Conservation (phyloP, 345 rosid genomes). For the Sonneratia caseolaris region DNA sequence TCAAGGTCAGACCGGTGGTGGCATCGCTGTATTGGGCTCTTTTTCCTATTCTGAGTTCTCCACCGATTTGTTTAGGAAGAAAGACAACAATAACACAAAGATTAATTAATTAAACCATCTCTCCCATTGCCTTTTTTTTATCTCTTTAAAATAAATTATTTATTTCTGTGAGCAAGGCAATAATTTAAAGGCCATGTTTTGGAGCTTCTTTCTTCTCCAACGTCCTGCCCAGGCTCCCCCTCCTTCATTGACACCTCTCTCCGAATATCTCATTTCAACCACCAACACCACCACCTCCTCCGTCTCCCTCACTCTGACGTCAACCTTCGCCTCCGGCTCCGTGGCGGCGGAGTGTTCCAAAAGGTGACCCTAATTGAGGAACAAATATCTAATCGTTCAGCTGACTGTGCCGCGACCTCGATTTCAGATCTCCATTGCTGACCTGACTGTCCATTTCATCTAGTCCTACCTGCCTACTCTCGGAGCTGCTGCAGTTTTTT, state of each 20-base stretch:
- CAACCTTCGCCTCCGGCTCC: conserved; percentile 10
- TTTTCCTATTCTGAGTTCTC: too few relatives aligned
- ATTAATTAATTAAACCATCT: too few relatives aligned
- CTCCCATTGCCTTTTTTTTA: not conserved
- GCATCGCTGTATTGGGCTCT: too few relatives aligned
- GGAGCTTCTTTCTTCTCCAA: conserved; percentile 23
- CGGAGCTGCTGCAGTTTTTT: conserved; percentile 19
- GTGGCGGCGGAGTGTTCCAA: conserved; percentile 7
- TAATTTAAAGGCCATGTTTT: conserved; percentile 17
- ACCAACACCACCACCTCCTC: conserved; percentile 11
- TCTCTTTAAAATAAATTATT: not conserved
- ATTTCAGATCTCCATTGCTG: conserved; percentile 23
- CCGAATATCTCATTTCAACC: conserved; percentile 22
- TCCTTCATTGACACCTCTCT: conserved; percentile 10
- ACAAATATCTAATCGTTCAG: not conserved
- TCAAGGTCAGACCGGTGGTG: too few relatives aligned
- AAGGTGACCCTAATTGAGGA: not conserved
- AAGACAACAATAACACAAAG: too few relatives aligned
- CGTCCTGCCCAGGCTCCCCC: not conserved
- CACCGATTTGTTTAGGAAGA: too few relatives aligned
- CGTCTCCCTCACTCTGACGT: too few relatives aligned
- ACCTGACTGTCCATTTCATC: not conserved
- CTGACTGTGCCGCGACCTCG: not conserved
- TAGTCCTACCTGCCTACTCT: not conserved
- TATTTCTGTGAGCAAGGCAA: not conserved